Percentiles rank a stretch among this genome's conserved stretches.
Conservation (phyloP, 768 basidiomycete genomes). For the Trametes coccinea region DNA sequence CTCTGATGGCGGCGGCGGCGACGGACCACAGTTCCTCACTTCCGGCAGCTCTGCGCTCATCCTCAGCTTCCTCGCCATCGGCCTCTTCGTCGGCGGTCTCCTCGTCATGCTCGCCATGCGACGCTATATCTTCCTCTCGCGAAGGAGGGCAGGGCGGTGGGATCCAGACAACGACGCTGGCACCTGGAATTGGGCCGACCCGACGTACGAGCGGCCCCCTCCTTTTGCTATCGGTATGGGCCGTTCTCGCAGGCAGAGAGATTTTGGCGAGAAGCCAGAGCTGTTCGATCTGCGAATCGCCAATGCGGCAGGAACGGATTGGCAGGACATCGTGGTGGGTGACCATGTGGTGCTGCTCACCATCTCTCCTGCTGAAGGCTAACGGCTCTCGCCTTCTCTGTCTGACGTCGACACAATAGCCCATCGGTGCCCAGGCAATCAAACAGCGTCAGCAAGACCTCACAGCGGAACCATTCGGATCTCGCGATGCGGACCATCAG, state of each 20-base stretch:
- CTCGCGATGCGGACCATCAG: background rate
- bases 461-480: background rate
- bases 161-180: background rate
- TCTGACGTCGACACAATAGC: background rate
- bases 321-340: constrained; percentile 21
- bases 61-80: constrained; percentile 60
- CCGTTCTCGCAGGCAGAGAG: background rate
- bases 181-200: background rate
- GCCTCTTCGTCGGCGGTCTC: constrained; percentile 52
- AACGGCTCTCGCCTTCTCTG: background rate
- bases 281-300: constrained; percentile 14
- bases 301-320: background rate
- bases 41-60: constrained; percentile 52
- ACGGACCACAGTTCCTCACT: constrained; percentile 27
- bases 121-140: constrained; percentile 10
- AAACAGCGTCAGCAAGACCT: background rate
- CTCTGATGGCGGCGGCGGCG: background rate
- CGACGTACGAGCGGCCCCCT: background rate
- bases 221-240: background rate
- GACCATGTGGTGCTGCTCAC: background rate
- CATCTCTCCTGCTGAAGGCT: background rate
- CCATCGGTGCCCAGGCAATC: constrained; percentile 10
- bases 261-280: constrained; percentile 12
- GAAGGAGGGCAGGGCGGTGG: constrained; percentile 2
- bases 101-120: constrained; percentile 44